Conservation (phyloP, 1,284 basidiomycete genomes). For the Crepidotus sp. region DNA sequence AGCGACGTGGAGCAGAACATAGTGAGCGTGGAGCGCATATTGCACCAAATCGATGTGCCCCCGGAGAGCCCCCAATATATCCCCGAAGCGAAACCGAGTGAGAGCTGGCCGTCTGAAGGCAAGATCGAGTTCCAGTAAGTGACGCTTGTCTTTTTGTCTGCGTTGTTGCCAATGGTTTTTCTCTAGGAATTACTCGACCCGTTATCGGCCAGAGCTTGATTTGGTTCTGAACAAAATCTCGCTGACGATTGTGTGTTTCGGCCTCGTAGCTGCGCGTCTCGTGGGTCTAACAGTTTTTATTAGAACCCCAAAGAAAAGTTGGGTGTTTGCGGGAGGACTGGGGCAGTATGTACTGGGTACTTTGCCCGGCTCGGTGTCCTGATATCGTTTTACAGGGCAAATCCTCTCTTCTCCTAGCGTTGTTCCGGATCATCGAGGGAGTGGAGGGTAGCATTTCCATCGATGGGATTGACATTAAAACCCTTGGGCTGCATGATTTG, state of each 20-base stretch:
- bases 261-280: conserved; percentile 13
- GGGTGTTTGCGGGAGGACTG: conserved; percentile 82
- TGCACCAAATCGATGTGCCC: conserved; percentile 67
- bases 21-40: conserved; percentile 76
- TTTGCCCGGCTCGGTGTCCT: not conserved
- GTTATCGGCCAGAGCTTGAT: conserved; percentile 78
- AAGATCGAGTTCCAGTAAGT: conserved; percentile 64
- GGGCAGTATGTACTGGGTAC: conserved; percentile 24
- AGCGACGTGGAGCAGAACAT: conserved; percentile 94
- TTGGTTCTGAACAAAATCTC: conserved; percentile 70
- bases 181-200: conserved; percentile 65
- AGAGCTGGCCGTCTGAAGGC: conserved; percentile 71
- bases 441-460: conserved; percentile 71
- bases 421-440: conserved; percentile 83
- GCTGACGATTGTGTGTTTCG: conserved; percentile 47
- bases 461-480: conserved; percentile 78
- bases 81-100: conserved; percentile 50
- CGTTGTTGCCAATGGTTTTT: conserved; percentile 1
- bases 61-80: conserved; percentile 74
- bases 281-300: conserved; percentile 1
- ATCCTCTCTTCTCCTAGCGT: conserved; percentile 46
- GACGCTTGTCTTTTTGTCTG: conserved; percentile 17
- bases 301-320: conserved; percentile 75
- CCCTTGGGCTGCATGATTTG: conserved; percentile 71
- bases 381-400: conserved; percentile 10